Evolutionary conservation across 2,329 filamentous ascomycete genomes (phyloP).

Genomic region (Fusarium tupiense): DNA sequence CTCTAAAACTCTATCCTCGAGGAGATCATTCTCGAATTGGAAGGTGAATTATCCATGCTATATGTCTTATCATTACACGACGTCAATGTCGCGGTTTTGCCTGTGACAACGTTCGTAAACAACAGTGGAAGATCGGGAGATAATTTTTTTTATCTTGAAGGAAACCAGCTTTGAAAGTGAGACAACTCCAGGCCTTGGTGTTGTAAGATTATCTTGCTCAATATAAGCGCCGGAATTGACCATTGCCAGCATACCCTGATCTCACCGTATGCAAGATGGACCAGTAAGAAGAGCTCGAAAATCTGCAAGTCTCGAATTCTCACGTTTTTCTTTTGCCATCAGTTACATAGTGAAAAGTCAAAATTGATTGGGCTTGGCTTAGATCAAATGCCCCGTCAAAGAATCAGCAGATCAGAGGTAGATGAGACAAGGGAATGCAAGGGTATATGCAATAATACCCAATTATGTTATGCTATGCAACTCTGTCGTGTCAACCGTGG

Average conservation of each 20-base stretch:
- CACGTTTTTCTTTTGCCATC: not conserved
- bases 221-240: not conserved
- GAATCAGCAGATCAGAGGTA: conserved; percentile 10
- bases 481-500: conserved; percentile 12
- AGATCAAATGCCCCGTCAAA: conserved; percentile 11
- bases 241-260: conserved; percentile 3
- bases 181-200: not conserved
- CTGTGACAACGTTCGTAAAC: not conserved
- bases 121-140: not conserved
- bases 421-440: conserved; percentile 9
- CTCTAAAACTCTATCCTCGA: conserved; percentile 1
- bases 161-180: not conserved
- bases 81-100: not conserved
- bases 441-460: conserved; percentile 24
- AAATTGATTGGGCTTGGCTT: conserved; percentile 21
- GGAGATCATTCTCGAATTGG: not conserved
- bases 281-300: conserved; percentile 5
- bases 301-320: conserved; percentile 25
- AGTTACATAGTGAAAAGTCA: not conserved
- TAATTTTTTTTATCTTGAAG: too few species aligned
- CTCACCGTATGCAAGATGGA: conserved; percentile 9
- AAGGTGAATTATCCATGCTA: not conserved
- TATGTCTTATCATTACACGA: not conserved
- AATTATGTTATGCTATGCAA: conserved; percentile 22
- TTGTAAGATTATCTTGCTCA: not conserved